Conservation (phyloP, 2,329 filamentous ascomycete genomes). For the Arthroderma uncinatum region DNA sequence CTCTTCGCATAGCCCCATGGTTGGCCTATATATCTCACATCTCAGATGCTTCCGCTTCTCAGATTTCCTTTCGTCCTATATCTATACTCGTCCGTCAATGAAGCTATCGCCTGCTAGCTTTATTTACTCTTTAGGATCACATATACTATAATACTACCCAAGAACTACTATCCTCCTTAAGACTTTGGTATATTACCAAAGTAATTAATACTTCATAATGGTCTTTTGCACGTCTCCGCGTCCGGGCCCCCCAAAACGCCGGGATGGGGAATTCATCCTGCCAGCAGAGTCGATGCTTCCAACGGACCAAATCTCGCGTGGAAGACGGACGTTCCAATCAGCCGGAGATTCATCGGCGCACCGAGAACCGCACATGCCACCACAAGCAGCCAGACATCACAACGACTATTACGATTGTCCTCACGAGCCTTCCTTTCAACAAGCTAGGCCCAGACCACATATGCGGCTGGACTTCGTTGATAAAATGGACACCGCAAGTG, state of each 20-base stretch:
- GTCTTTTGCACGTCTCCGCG: neutral
- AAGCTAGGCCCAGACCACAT: conserved; percentile 26
- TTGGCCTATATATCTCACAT: neutral
- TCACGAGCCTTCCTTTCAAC: neutral
- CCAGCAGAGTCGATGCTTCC: neutral
- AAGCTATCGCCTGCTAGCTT: neutral
- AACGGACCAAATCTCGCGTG: neutral
- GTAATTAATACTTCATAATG: neutral
- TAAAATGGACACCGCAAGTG: conserved; percentile 40
- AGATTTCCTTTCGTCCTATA: neutral
- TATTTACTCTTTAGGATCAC: neutral
- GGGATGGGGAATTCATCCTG: too few species aligned
- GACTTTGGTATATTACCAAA: neutral
- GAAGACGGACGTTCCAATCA: neutral
- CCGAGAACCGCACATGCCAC: neutral
- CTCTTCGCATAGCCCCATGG: neutral
- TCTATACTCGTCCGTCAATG: neutral
- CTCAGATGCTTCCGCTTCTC: neutral
- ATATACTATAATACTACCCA: neutral
- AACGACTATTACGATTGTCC: too few species aligned
- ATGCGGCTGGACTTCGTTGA: conserved; percentile 66
- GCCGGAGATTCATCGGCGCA: neutral
- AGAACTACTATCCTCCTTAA: neutral
- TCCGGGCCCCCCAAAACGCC: neutral
- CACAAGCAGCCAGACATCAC: neutral